Evolutionary conservation across 2,329 filamentous ascomycete species (phyloP).

Genomic region (Thielaviopsis populi): DNA sequence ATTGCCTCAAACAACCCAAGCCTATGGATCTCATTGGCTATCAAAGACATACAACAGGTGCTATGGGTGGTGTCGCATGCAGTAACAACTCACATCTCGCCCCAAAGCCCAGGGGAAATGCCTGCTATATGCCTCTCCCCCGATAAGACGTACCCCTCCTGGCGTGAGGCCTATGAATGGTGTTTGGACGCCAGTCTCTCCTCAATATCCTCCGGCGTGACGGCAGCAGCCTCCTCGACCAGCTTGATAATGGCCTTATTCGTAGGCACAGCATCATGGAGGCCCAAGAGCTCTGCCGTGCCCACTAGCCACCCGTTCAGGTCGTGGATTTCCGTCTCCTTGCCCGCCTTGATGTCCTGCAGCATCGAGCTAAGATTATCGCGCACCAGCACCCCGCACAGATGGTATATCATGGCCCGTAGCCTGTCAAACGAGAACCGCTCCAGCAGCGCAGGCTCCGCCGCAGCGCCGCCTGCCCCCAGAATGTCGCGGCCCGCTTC

Average conservation of each 20-base stretch:
- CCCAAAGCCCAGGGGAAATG: neutral
- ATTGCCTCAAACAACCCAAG: neutral
- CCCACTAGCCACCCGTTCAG: slow-evolving; percentile 46
- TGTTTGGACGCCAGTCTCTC: slow-evolving; percentile 7
- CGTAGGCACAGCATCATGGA: slow-evolving; percentile 24
- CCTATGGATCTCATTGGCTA: neutral
- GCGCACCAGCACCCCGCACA: slow-evolving; percentile 25
- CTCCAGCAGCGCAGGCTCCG: slow-evolving; percentile 22
- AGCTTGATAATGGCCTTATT: slow-evolving; percentile 31
- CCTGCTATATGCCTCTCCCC: neutral
- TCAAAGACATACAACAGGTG: neutral
- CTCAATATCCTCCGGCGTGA: slow-evolving; percentile 10
- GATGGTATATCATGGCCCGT: slow-evolving; percentile 27
- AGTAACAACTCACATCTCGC: slow-evolving; percentile 2
- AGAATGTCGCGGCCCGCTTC: slow-evolving; percentile 8
- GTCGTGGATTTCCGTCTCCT: slow-evolving; percentile 40
- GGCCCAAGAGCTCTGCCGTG: slow-evolving; percentile 28
- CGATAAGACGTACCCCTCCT: neutral
- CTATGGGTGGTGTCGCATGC: neutral
- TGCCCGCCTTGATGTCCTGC: slow-evolving; percentile 39
- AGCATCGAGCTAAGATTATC: slow-evolving; percentile 48
- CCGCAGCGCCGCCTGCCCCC: slow-evolving; percentile 12
- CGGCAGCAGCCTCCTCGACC: slow-evolving; percentile 25
- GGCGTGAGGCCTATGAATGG: neutral
- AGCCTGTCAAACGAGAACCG: slow-evolving; percentile 33